A percentile compares a stretch with the other conserved stretches of the same genome.
Evolutionary conservation across 2,329 filamentous ascomycete genomes (phyloP).

Genomic region (Penicillium thymicola): DNA sequence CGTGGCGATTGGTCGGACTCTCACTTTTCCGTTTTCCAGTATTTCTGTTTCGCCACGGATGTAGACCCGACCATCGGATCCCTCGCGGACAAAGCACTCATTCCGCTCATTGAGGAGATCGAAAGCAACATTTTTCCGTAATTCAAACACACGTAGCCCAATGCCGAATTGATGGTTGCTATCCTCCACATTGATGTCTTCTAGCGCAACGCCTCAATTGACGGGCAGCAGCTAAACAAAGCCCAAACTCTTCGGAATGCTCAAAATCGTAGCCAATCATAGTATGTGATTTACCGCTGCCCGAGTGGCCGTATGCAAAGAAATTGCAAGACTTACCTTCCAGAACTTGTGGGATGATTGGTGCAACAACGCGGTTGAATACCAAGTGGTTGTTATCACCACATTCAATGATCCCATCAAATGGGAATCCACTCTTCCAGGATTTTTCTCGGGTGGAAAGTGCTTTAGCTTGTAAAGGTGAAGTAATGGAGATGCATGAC

Average conservation of each 20-base stretch:
- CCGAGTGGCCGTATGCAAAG: constrained; percentile 46
- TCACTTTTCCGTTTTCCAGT: constrained; percentile 40
- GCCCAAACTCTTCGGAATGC: constrained; percentile 31
- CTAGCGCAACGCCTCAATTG: constrained; percentile 28
- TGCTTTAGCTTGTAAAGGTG: neutral
- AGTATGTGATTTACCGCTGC: constrained; percentile 44
- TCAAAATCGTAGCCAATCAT: constrained; percentile 46
- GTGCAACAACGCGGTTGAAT: constrained; percentile 32
- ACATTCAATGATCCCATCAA: constrained; percentile 22
- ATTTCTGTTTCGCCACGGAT: constrained; percentile 45
- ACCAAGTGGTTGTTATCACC: constrained; percentile 26
- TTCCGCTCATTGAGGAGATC: constrained; percentile 42
- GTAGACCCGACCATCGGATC: constrained; percentile 39
- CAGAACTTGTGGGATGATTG: constrained; percentile 34
- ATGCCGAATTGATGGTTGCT: constrained; percentile 28
- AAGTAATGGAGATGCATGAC: neutral
- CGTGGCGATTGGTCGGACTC: constrained; percentile 39
- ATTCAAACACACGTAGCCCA: constrained; percentile 42
- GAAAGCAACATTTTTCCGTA: constrained; percentile 43
- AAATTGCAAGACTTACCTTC: constrained; percentile 40
- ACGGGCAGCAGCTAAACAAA: constrained; percentile 38
- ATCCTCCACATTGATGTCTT: constrained; percentile 22
- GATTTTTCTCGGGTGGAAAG: neutral
- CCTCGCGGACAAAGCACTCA: constrained; percentile 44
- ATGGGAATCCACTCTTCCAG: constrained; percentile 28